Base-by-base conservation (phyloP, 208 protist species). In the Acanthamoeba polyphaga region DNA sequence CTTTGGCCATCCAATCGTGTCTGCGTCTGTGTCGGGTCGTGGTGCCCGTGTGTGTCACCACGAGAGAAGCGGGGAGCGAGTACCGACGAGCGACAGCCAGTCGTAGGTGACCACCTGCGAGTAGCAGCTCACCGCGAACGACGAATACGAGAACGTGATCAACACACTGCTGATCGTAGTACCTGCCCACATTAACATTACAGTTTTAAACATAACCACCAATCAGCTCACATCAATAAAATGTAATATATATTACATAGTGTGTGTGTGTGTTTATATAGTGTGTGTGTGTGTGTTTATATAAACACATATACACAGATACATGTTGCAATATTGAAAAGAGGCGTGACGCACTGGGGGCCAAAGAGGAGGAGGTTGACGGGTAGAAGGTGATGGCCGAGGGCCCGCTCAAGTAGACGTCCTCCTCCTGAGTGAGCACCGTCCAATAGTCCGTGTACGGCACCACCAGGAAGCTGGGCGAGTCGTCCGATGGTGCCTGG, bases 111-210 rank as follows among this genome's bases (percentile, higher is more conserved):
- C 34, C 12, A 80, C 43, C n/a, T 80, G 72, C 29, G 29, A 80
- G 24, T 80, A 53, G 72, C 10, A n/a, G 19, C 13, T 12, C 15
- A 80, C 43, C 7, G 72, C 72, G 34, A 49, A 80, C 29, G 72
- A 80, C 17, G 72, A 80, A 32, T 80, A 80, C 24, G 72, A 80
- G 72, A 80, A 80, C 29, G 72, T 80, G 32, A 80, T 49, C 24
- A 53, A 13, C 17, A 80, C 24, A 24, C 43, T 24, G 17, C 43
- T 4, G 72, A 32, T 70, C 64, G 55, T 17, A 17, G 4, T 27
- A 43, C 68, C 68, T 76, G 68, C 32, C 43, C 38, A 80, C 43
- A 32, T 0, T 12, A 6, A 19, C 0, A n/a, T n/a, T n/a, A n/a
- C n/a, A n/a, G n/a, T n/a, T n/a, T 0, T 12, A 6, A 19, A 2